phyloP scores from a whole-genome alignment of 2,329 filamentous ascomycete species.

The Fusarium sp. region DNA sequence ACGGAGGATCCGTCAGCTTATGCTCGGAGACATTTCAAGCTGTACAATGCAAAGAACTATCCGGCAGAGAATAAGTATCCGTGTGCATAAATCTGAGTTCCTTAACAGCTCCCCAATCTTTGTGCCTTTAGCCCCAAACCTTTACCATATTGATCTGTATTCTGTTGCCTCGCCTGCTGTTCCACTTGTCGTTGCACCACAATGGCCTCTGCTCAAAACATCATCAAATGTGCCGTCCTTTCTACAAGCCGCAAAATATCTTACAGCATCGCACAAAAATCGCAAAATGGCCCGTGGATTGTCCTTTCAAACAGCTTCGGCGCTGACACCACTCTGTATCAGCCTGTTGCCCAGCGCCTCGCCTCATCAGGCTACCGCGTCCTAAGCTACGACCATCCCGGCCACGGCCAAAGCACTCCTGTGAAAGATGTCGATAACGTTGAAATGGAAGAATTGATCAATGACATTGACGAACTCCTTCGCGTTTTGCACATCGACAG shows the following conservation, averaged over 20 bases:
- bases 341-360: background rate
- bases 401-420: background rate
- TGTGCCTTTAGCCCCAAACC: too few species aligned
- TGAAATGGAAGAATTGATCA: background rate
- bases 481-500: background rate
- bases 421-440: background rate
- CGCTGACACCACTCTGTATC: background rate
- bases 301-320: slow-evolving; percentile 3
- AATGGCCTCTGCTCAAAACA: background rate
- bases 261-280: background rate
- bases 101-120: background rate
- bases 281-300: background rate
- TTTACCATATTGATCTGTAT: background rate
- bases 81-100: background rate
- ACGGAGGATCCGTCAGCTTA: background rate
- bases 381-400: slow-evolving; percentile 7
- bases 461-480: background rate
- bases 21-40: background rate
- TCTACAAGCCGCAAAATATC: background rate
- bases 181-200: too few species aligned
- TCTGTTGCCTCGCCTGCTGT: background rate
- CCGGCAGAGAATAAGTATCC: background rate
- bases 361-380: background rate
- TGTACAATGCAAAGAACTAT: background rate
- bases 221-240: background rate